Evolutionary conservation across 495 filamentous ascomycete species (phyloP).

Genomic region (Penicillium verhagenii): DNA sequence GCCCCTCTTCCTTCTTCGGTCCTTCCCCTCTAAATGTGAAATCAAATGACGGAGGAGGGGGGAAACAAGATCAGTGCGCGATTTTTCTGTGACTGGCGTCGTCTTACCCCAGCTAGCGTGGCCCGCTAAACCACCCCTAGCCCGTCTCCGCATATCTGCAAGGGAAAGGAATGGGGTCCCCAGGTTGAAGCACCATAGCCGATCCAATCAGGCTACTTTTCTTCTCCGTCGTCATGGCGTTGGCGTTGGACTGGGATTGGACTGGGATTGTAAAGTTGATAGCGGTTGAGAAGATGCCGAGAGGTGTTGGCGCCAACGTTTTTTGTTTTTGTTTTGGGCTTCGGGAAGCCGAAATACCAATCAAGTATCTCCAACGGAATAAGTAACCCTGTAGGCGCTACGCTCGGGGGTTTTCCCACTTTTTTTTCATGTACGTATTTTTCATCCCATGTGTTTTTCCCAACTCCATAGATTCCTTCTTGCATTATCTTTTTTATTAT

Average conservation of each 20-base stretch:
- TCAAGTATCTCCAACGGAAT: too few relatives aligned
- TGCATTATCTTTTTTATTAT: too few relatives aligned
- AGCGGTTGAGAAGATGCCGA: not conserved
- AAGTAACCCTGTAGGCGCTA: not conserved
- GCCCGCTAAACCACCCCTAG: not conserved
- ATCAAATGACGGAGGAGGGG: not conserved
- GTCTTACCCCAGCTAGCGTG: not conserved
- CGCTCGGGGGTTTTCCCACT: not conserved
- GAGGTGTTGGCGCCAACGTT: too few relatives aligned
- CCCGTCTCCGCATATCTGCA: not conserved
- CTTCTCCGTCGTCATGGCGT: not conserved
- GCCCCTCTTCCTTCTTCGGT: too few relatives aligned
- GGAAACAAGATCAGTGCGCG: not conserved
- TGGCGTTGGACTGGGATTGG: too few relatives aligned
- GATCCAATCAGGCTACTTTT: not conserved
- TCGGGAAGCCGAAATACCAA: not conserved
- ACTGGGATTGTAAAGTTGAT: too few relatives aligned
- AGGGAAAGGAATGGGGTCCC: not conserved
- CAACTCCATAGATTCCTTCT: too few relatives aligned
- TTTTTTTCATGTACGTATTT: too few relatives aligned
- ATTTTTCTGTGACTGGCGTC: not conserved
- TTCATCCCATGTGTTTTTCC: too few relatives aligned
- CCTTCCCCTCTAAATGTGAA: not conserved
- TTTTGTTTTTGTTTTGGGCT: too few relatives aligned
- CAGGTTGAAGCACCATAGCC: not conserved